These are phyloP conservation scores for Lentinula novae-zelandiae DNA, from an alignment of 1,284 basidiomycete genomes.

Conservation along the genomic window DNA sequence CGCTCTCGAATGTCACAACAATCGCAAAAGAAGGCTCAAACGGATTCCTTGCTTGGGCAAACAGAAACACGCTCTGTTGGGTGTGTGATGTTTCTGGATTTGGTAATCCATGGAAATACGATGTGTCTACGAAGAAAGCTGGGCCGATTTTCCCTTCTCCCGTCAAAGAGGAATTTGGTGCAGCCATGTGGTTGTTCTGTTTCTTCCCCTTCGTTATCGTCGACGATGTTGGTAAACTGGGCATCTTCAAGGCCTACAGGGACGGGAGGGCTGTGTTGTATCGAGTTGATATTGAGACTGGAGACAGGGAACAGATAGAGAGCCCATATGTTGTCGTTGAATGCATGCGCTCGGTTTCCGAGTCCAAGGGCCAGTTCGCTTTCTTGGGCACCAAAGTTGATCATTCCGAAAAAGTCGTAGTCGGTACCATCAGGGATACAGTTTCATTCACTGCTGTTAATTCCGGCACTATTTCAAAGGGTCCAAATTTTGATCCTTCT, in stretches of 20 bases:
- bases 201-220: constrained; percentile 48
- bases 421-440: constrained; percentile 22
- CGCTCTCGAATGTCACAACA: constrained; percentile 32
- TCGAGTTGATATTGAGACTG: constrained; percentile 36
- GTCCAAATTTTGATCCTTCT: constrained; percentile 21
- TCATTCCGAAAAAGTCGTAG: constrained; percentile 35
- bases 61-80: constrained; percentile 57
- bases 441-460: constrained; percentile 27
- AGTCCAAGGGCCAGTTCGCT: constrained; percentile 30
- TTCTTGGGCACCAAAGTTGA: constrained; percentile 45
- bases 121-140: constrained; percentile 28
- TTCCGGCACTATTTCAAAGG: constrained; percentile 9
- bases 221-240: constrained; percentile 34
- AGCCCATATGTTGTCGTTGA: constrained; percentile 46
- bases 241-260: constrained; percentile 43
- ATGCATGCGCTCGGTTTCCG: constrained; percentile 35
- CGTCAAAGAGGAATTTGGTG: constrained; percentile 53
- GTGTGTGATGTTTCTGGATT: constrained; percentile 67
- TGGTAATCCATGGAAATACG: constrained; percentile 65
- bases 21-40: constrained; percentile 54
- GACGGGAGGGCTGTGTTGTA: constrained; percentile 51
- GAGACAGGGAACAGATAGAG: constrained; percentile 28
- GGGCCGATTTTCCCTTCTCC: constrained; percentile 42
- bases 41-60: constrained; percentile 58
- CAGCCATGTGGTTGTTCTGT: constrained; percentile 55